A percentile compares a stretch with the other conserved stretches of the same genome.
phyloP scores from a whole-genome alignment of 768 basidiomycete species.

The Baorangia bicolor region DNA sequence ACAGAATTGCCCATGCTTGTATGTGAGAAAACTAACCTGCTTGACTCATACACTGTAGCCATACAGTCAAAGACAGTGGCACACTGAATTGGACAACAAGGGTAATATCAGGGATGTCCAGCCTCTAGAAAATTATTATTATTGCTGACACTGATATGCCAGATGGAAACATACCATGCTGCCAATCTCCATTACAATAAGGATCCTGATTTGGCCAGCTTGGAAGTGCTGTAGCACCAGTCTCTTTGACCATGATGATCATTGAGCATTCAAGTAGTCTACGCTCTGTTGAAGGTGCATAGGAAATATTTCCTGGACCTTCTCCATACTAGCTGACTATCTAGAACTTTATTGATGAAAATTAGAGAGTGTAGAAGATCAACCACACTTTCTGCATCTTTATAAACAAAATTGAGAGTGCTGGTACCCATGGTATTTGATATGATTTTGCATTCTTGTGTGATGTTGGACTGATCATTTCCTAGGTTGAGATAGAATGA shows the following conservation, averaged over 20 bases:
- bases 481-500: neutral
- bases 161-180: neutral
- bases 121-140: constrained; percentile 28
- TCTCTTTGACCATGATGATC: neutral
- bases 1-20: neutral
- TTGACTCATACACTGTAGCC: neutral
- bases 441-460: neutral
- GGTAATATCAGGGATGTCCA: constrained; percentile 38
- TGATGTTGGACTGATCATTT: neutral
- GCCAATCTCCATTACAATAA: neutral
- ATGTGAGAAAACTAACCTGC: neutral
- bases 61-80: neutral
- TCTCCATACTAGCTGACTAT: neutral
- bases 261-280: neutral
- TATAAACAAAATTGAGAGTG: neutral
- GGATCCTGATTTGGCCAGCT: neutral
- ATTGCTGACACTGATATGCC: no score
- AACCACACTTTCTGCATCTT: neutral
- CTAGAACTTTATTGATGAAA: neutral
- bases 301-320: neutral
- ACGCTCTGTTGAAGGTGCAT: neutral
- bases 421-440: neutral
- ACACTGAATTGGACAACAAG: constrained; percentile 35
- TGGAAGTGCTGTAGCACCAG: neutral
- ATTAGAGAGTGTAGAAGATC: neutral